These are phyloP conservation scores for Pythium rishiriense DNA, from an alignment of 352 stramenopile genomes.

Conservation along the genomic window DNA sequence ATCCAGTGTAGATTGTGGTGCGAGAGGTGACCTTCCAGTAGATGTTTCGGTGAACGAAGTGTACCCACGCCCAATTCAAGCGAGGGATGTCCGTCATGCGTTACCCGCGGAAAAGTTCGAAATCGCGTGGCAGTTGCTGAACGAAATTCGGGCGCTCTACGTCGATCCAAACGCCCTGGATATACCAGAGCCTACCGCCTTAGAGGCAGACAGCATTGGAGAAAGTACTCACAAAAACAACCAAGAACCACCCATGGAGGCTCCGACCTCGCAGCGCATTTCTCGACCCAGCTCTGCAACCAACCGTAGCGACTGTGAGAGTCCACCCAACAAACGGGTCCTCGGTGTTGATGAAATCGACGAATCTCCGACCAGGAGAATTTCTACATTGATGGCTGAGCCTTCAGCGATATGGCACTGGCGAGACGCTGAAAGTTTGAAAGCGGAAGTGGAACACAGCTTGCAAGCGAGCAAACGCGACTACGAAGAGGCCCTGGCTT, in stretches of 20 bases:
- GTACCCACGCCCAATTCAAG: neutral
- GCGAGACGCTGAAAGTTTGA: constrained; percentile 16
- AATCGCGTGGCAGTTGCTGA: constrained; percentile 37
- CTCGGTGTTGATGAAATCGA: neutral
- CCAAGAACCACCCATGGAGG: too few relatives aligned
- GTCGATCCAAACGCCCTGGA: neutral
- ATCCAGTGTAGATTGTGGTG: neutral
- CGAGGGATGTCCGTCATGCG: neutral
- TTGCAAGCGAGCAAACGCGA: constrained; percentile 17
- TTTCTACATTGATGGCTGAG: neutral
- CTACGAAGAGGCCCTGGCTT: constrained; percentile 20
- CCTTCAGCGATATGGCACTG: constrained; percentile 13
- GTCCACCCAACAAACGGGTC: too few relatives aligned
- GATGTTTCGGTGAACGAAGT: neutral
- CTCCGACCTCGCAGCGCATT: too few relatives aligned
- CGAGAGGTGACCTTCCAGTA: neutral
- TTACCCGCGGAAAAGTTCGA: constrained; percentile 38
- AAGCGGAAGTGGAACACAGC: constrained; percentile 16
- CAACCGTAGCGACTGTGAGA: too few relatives aligned
- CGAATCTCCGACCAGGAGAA: neutral
- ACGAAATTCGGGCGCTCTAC: constrained; percentile 35
- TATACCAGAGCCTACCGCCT: neutral
- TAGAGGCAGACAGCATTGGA: neutral
- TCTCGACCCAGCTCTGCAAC: too few relatives aligned
- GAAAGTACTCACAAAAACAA: neutral